Base-by-base conservation (phyloP, 2,329 filamentous ascomycete species). In the Xylaria sp. region DNA sequence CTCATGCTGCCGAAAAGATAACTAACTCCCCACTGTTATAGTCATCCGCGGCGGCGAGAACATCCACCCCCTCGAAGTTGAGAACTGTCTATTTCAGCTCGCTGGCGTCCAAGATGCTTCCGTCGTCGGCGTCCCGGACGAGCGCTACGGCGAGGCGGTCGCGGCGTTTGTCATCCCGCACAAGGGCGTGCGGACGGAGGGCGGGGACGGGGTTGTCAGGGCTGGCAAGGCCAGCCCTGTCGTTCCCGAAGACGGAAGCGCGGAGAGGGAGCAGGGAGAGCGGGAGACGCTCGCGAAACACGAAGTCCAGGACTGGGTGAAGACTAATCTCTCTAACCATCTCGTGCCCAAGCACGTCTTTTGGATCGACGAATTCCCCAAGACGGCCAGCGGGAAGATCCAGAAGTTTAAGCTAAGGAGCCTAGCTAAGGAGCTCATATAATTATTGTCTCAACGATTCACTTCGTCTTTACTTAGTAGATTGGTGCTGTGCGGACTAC, bases 381-480 rank as follows among this genome's bases (percentile, higher is more conserved):
- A 97, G 84, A 99, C 95, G 35, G 91, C 93, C 5, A 97, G 92
- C 74, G 94, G 94, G 23, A 99, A 99, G 85, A 93, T 98, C 58
- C 92, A 97, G 79, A 97, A 98, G 79, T 97, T 90, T 74, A 94
- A 90, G 79, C 75, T 98, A 70, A 85, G 86, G 71, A 90, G 93
- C 15, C 79, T 83, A 71, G 93, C 81, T 1, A 76, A 73, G 67
- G 74, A 77, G 65, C 51, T 78, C 47, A 3, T 54, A 29, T 25
- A 21, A 2, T 11, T 31, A 6, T n/a, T 17, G 1, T 15, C 59
- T 4, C 31, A 19, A 2, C 31, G 4, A 29, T 37, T 8, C 23
- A 27, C 19, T 17, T 33, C 29, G 10, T 57, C 4, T 57, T 9
- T n/a, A 13, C 13, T 41, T 56, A 11, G 35, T 29, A 31, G 10